Base-by-base conservation (phyloP, 208 protist genomes). In the Perkinsela sp. region DNA sequence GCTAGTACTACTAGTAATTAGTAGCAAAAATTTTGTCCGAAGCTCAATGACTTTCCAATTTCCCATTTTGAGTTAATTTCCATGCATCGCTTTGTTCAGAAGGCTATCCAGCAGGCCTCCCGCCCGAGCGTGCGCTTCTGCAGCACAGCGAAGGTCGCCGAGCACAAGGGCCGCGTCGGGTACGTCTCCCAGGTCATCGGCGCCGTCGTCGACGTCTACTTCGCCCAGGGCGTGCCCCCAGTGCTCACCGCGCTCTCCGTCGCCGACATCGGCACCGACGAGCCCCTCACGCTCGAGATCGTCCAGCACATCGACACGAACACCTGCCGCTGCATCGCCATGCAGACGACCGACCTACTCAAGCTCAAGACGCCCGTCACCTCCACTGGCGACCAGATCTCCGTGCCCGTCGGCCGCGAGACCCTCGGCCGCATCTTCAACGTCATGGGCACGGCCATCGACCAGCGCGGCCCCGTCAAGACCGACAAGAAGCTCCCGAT, bases 391-490 rank as follows among this genome's bases (percentile, higher is more conserved):
- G 80, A 74, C 15, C 93, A 95, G 72, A 95, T 98, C 75, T 91
- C 73, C 16, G 90, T 98, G 30, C 95, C 95, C 48, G 95, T 97
- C 28, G 95, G 95, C 70, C 72, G 80, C 48, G 83, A 82, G 66
- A 95, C 88, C 29, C 90, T 98, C 13, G 95, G 95, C 67, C 88
- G 95, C 69, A 97, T 98, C 76, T 96, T 98, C 76, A 97, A 98
- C 85, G 95, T 98, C 66, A 95, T 97, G 71, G 95, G 95, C 72
- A 92, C 96, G 67, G 92, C 94, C 70, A 96, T 97, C 77, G 94
- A 97, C 78, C 92, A 94, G 81, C 85, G 92, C 69, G 94, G 95
- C 67, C 90, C 91, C 48, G 92, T 98, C 73, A 78, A 84, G 28
- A 70, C 93, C 68, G 88, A 89, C 68, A 79, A 80, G 72, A 77